phyloP scores from a whole-genome alignment of 345 rosid species.

The Salix koriyanagi region DNA sequence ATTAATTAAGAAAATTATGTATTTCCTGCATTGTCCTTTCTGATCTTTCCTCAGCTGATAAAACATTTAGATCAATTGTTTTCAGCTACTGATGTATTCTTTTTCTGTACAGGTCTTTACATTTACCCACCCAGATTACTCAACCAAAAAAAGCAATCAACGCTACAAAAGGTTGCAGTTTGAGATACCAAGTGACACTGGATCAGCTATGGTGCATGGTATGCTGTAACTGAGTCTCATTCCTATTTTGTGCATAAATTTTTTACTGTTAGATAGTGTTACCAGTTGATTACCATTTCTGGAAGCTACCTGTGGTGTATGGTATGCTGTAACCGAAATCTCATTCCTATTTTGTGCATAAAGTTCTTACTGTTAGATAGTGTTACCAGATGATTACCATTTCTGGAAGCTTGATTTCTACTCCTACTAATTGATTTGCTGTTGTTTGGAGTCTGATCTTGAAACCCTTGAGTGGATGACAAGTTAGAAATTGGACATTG shows the following conservation, averaged over 20 bases:
- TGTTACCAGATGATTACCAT: neutral
- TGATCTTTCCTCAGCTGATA: neutral
- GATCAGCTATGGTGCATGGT: constrained; percentile 93
- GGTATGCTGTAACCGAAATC: too few relatives aligned
- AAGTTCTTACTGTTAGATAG: neutral
- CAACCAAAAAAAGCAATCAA: constrained; percentile 59
- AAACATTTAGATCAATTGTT: neutral
- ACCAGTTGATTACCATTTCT: neutral
- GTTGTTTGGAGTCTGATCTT: neutral
- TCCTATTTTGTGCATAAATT: neutral
- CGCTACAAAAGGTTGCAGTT: constrained; percentile 74
- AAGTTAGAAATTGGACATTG: neutral
- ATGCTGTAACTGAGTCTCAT: constrained; percentile 7
- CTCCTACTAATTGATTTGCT: neutral
- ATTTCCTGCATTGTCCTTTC: neutral
- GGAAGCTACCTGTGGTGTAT: neutral
- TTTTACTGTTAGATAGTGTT: neutral
- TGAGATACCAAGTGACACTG: constrained; percentile 63
- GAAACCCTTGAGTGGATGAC: neutral
- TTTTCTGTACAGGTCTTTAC: constrained; percentile 65
- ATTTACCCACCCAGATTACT: constrained; percentile 72
- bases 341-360: neutral
- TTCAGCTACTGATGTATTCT: constrained; percentile 7
- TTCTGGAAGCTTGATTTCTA: neutral
- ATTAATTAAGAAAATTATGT: neutral